Base-by-base conservation (phyloP, 768 basidiomycete species). In the Collybia mongolica region DNA sequence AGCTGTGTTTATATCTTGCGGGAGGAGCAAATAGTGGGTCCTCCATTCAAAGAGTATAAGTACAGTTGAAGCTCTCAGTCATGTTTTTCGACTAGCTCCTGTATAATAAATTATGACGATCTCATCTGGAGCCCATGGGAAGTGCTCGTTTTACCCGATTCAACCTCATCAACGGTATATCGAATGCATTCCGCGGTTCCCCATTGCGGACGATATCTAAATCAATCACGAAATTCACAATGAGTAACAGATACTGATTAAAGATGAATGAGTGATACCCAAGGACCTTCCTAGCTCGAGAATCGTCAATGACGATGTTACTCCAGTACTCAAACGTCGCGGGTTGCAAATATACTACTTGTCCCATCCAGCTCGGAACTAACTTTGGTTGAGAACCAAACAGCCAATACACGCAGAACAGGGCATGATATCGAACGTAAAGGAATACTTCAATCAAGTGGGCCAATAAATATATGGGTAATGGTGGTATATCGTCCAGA, bases 201-300 rank as follows among this genome's bases (percentile, higher is more conserved):
- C 68, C 69, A 69, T 46, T 67, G 64, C 0, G 68, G 63, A 17
- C 46, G 54, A 53, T 68, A 68, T 18, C 65, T 67, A 51, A 32
- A 17, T 17, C 22, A 4, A 1, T 22, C 42, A 42, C 39, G 22
- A 51, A 17, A 12, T 7, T 40, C 1, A 41, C 42, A 26, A 46
- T 8, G 15, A n/a, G 11, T 17, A 18, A 5, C 6, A 22, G 18
- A 44, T 7, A 32, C 41, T 2, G 5, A 7, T 20, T 5, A 5
- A 6, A 48, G 43, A 47, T n/a, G 11, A 7, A 43, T 12, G 39
- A 22, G 36, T 18, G 56, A 6, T 35, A 66, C 69, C 65, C 64
- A 2, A 72, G 60, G 6, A 70, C 36, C 47, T 62, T 64, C 39
- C 61, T 54, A 4, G 68, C 70, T 23, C 69, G 60, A 2, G 68